Percentiles rank a stretch among this genome's conserved stretches.
These are phyloP conservation scores for Tulasnella sp. DNA, from an alignment of 768 basidiomycete species.

Conservation along the genomic window DNA sequence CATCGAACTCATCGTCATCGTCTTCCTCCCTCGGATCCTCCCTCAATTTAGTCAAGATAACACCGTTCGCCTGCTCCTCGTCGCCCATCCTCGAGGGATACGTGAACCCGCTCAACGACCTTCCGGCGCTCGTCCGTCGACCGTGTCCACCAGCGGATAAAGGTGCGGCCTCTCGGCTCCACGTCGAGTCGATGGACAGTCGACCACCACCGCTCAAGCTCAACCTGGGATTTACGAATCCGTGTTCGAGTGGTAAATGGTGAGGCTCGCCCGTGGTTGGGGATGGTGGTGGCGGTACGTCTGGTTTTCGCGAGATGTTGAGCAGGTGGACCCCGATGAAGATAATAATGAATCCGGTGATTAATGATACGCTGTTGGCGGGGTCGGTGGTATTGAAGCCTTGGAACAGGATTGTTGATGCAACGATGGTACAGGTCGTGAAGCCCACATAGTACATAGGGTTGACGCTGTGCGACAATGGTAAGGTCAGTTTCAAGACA, in stretches of 20 bases:
- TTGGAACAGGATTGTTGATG: conserved; percentile 93
- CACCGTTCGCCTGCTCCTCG: conserved; percentile 4
- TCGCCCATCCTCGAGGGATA: background rate
- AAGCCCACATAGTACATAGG: conserved; percentile 98
- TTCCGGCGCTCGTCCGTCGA: background rate
- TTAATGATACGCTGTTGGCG: conserved; percentile 72
- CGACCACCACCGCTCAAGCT: background rate
- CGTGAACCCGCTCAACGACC: background rate
- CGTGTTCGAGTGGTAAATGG: conserved; percentile 7
- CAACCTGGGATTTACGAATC: conserved; percentile 5
- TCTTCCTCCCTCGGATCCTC: conserved; percentile 6
- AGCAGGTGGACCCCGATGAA: conserved; percentile 96
- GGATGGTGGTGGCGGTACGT: background rate
- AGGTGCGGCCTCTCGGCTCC: background rate
- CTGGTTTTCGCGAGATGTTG: conserved; percentile 54
- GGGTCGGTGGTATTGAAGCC: conserved; percentile 86
- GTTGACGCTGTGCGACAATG: conserved; percentile 55
- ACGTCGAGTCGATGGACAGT: conserved; percentile 1
- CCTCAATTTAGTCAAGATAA: conserved; percentile 2
- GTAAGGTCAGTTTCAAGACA: background rate
- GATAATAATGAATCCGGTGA: conserved; percentile 83
- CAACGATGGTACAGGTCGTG: conserved; percentile 83
- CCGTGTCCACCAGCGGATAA: background rate
- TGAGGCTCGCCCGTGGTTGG: background rate
- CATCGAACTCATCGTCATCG: background rate